These are phyloP conservation scores for Nannochloropsis oceanica DNA, from an alignment of 108 stramenopile genomes.

Conservation along the genomic window DNA sequence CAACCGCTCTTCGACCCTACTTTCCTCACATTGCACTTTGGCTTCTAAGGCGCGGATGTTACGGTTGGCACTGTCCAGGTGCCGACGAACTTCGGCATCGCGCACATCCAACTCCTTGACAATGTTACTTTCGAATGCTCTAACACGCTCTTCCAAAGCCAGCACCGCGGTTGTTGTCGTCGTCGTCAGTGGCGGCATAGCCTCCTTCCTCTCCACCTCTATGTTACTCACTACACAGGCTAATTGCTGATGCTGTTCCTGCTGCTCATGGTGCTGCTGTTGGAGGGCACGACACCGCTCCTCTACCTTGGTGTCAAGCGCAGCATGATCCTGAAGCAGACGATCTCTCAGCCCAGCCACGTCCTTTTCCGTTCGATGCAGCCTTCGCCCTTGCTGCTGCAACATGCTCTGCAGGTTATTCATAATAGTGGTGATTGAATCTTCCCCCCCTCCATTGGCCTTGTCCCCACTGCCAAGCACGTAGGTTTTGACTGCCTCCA, in stretches of 20 bases:
- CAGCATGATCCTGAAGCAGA: background rate
- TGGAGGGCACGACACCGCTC: background rate
- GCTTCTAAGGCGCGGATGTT: background rate
- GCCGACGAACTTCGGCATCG: no score
- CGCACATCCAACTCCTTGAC: no score
- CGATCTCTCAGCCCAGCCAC: background rate
- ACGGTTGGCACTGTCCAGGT: no score
- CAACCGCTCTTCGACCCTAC: background rate
- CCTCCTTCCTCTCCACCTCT: background rate
- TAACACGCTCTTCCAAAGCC: background rate
- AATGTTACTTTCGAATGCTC: no score
- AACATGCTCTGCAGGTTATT: background rate
- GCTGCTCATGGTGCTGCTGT: background rate
- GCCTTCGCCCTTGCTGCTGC: background rate
- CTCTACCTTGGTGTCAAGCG: background rate
- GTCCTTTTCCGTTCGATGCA: background rate
- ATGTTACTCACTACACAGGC: background rate
- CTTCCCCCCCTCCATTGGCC: background rate
- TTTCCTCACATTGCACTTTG: background rate
- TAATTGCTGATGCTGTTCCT: background rate
- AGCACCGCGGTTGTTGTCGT: background rate
- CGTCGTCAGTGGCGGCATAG: background rate
- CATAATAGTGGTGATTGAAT: background rate
- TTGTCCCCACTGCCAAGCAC: background rate
- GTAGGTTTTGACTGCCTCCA: background rate